Evolutionary conservation across 768 basidiomycete species (phyloP), one percentile per base, ranked within the genome.

Genomic region (Phlebiopsis flavidoalba): DNA sequence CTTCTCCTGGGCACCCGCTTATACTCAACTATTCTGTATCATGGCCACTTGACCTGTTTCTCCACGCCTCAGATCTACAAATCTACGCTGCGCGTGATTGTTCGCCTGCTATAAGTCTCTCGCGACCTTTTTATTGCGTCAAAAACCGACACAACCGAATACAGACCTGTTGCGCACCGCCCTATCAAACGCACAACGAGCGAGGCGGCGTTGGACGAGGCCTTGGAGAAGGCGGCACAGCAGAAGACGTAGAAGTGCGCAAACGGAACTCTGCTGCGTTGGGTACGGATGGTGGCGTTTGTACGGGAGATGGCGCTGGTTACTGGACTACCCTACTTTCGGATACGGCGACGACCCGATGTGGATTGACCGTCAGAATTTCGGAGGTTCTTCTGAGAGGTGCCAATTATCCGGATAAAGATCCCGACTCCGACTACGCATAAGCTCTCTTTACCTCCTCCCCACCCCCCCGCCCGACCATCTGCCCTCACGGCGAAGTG

Each of bases 281-380:
- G n/a, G n/a, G 60, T 87, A 85, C 61, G 88, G 89, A 1, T 97
- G 94, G 94, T n/a, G 92, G 91, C 1, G 82, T 89, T n/a, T 33
- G 88, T 94, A 8, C 76, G 92, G 67, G 85, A 89, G 67, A 94
- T 95, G 93, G 83, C n/a, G 86, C 46, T 95, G 93, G 92, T 95
- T 95, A 69, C 76, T 96, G 60, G 93, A 95, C 70, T n/a, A 86
- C 85, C 26, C 69, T 97, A 2, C 74, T 91, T 58, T n/a, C n/a
- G 86, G 85, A 10, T 95, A 97, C 71, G 83, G 93, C 61, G n/a
- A 91, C 93, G 91, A 89, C 83, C n/a, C 67, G 94, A 96, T 63
- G 93, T 96, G 8, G n/a, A 80, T 95, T 36, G 93, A 95, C 61
- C n/a, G 82, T 86, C 15, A n/a, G 93, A 96, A 69, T 94, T 90